Percentiles rank a stretch among this genome's conserved stretches.
phyloP scores from a whole-genome alignment of 2,329 filamentous ascomycete genomes.

The Fusarium sp. region DNA sequence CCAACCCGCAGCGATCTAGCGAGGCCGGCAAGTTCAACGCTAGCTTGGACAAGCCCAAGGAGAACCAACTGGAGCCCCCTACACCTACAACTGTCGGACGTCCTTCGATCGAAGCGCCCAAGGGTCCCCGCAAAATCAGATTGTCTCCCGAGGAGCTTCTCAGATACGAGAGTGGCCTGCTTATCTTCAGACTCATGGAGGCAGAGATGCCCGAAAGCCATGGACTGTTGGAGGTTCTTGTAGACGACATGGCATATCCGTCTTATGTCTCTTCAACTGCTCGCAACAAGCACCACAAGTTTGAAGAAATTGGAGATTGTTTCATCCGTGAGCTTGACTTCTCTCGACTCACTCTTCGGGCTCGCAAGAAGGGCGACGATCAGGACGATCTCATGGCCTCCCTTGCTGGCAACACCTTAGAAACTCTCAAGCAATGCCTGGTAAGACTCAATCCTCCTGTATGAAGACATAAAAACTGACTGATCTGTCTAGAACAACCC shows the following conservation, averaged over 20 bases:
- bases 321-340: conserved; percentile 98
- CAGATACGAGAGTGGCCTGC: conserved; percentile 88
- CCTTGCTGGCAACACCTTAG: conserved; percentile 84
- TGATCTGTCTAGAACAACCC: conserved; percentile 79
- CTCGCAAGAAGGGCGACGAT: conserved; percentile 83
- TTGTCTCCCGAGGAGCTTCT: conserved; percentile 83
- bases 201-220: conserved; percentile 82
- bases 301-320: conserved; percentile 94
- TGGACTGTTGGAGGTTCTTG: conserved; percentile 85
- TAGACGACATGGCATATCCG: conserved; percentile 95
- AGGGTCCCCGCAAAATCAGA: conserved; percentile 77
- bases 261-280: conserved; percentile 86
- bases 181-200: conserved; percentile 95
- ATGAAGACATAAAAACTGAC: not conserved
- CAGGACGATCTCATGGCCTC: conserved; percentile 83
- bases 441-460: conserved; percentile 59
- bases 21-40: conserved; percentile 59
- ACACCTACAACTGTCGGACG: conserved; percentile 57
- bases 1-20: conserved; percentile 32
- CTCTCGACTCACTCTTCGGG: conserved; percentile 87
- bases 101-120: conserved; percentile 59
- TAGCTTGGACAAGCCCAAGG: conserved; percentile 47
- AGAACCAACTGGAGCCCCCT: conserved; percentile 37
- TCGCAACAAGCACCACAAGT: conserved; percentile 73
- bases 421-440: conserved; percentile 88